Conservation (phyloP, 192 early-diverging fungal genomes). For the Jimgerdemannia flammicorona region DNA sequence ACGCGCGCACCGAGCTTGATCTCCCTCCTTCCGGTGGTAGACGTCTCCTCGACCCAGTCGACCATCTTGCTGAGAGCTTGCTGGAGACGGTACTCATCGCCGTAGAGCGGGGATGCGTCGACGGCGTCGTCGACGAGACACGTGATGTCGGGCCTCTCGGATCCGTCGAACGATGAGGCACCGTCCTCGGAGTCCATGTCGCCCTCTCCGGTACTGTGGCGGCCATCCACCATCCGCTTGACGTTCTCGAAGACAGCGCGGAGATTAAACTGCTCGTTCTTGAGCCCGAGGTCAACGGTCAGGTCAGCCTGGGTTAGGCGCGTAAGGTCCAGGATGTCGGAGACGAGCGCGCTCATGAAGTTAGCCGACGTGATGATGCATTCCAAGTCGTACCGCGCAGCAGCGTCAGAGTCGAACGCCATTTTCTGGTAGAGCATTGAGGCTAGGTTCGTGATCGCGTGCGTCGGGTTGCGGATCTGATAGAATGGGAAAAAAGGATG, state of each 20-base stretch:
- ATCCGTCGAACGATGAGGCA: no score
- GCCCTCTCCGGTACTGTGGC: neutral
- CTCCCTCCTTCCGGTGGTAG: no score
- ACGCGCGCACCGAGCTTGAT: neutral
- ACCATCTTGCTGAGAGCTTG: slow-evolving; percentile 3
- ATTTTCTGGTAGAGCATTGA: neutral
- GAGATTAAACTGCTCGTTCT: slow-evolving; percentile 3
- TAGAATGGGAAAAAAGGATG: slow-evolving; percentile 1
- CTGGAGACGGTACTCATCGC: slow-evolving; percentile 2
- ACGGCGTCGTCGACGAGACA: no score
- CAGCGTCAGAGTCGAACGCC: neutral
- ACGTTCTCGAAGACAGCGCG: neutral
- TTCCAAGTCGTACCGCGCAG: slow-evolving; percentile 4
- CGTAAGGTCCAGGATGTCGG: slow-evolving; percentile 7
- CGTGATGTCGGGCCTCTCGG: no score
- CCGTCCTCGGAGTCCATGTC: neutral
- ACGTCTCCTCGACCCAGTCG: no score
- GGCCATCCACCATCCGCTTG: neutral
- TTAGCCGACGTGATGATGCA: slow-evolving; percentile 9
- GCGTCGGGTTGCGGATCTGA: slow-evolving; percentile 9
- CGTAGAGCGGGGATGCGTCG: neutral
- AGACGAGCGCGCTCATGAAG: slow-evolving; percentile 4
- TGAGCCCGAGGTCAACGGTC: slow-evolving; percentile 7
- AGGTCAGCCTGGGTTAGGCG: slow-evolving; percentile 2
- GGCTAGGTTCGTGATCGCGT: slow-evolving; percentile 5